These are phyloP conservation scores for Dendrobium huoshanense DNA, from an alignment of 106 monocot species.

Conservation along the genomic window DNA sequence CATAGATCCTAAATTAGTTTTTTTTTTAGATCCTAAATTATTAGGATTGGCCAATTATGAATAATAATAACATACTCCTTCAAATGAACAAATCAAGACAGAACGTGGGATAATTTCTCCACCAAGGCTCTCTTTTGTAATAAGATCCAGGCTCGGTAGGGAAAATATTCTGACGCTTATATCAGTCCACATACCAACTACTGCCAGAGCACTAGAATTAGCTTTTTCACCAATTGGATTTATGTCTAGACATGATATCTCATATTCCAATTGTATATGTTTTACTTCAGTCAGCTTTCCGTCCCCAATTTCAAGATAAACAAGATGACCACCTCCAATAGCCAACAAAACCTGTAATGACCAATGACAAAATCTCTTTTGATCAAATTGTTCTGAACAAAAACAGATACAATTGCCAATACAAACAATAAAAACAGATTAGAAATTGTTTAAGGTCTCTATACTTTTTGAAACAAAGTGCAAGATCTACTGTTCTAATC, in stretches of 20 bases:
- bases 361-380: slow-evolving; percentile 7
- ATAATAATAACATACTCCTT: slow-evolving; percentile 59
- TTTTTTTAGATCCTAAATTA: neutral
- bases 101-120: slow-evolving; percentile 98
- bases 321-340: slow-evolving; percentile 91
- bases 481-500: neutral
- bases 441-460: neutral
- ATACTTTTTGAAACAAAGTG: neutral
- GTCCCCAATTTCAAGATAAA: slow-evolving; percentile 79
- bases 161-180: slow-evolving; percentile 90
- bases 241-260: slow-evolving; percentile 94
- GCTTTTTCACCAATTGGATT: slow-evolving; percentile 83
- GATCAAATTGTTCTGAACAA: slow-evolving; percentile 1
- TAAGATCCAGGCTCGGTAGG: slow-evolving; percentile 65
- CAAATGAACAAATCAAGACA: slow-evolving; percentile 85
- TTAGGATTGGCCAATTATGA: neutral
- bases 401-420: neutral
- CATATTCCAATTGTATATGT: slow-evolving; percentile 78
- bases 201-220: slow-evolving; percentile 57
- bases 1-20: neutral
- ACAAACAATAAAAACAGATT: neutral
- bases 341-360: slow-evolving; percentile 74
- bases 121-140: slow-evolving; percentile 77
- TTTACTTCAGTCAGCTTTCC: slow-evolving; percentile 75
- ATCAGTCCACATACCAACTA: slow-evolving; percentile 99